Evolutionary conservation across 371 early-diverging fungal species (phyloP), one percentile per base, ranked within the genome.

Genomic region (Haplosporangium sp.): DNA sequence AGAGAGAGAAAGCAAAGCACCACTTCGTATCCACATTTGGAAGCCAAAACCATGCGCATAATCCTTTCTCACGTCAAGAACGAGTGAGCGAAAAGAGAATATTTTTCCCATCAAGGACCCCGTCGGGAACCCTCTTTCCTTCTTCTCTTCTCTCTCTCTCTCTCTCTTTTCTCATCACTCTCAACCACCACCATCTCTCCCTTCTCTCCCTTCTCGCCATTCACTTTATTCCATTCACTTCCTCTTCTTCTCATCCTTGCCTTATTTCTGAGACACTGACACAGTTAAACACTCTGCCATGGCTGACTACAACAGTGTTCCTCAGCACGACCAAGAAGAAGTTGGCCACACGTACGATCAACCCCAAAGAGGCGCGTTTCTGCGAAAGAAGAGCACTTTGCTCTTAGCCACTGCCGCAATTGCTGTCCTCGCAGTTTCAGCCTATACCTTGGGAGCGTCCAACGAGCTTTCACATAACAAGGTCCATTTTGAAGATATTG

Each of bases 291-390:
- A 14, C 60, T 14, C 42, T 47, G 54, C 53, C 59, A 77, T 77
- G 79, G 55, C 79, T 53, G 79, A 77, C 16, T 77, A 81, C 72
- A 29, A 46, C 46, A 56, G 55, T 47, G 51, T 73, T 21, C 75
- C 72, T 54, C 71, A 64, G 54, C 67, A 81, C 59, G 75, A 81
- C 46, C 67, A 71, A 51, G 74, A 81, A 5, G 75, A 81, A 52
- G 70, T 50, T 5, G 74, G 75, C 36, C 80, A 69, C 54, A 45
- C 70, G 36, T 80, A 73, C 45, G 62, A 59, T 8, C 58, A 41
- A n/a, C 66, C 68, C 41, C 50, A 46, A 12, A 71, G 55, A 59
- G 41, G 16, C 23, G 62, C 64, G 40, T 67, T 81, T 72, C 60
- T 67, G 38, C 75, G 67, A 62, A 72, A 64, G 57, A 67, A 61